A percentile compares a stretch with the other conserved stretches of the same genome.
These are phyloP conservation scores for Avena sativa DNA, from an alignment of 176 grass and related monocot genomes.

Conservation along the genomic window DNA sequence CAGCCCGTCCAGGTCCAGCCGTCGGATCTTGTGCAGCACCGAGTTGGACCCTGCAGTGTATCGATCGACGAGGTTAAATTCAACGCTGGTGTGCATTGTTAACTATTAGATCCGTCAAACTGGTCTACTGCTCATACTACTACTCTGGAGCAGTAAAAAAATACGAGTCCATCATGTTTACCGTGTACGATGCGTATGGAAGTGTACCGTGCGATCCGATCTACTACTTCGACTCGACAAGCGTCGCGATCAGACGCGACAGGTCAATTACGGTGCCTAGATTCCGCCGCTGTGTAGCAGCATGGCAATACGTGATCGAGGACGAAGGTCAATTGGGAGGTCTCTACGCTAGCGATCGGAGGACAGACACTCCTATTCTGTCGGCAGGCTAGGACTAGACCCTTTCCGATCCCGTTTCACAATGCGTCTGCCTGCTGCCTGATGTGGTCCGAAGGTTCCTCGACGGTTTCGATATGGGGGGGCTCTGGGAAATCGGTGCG, in stretches of 20 bases:
- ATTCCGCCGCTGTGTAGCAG: background rate
- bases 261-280: background rate
- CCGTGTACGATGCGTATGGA: background rate
- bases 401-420: background rate
- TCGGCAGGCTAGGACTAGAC: too few relatives aligned
- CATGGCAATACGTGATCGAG: conserved; percentile 24
- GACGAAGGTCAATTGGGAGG: background rate
- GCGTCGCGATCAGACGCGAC: conserved; percentile 37
- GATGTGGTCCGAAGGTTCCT: background rate
- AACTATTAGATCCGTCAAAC: background rate
- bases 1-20: conserved; percentile 61
- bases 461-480: background rate
- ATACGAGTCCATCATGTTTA: background rate
- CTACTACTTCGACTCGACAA: conserved; percentile 34
- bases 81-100: background rate
- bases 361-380: too few relatives aligned
- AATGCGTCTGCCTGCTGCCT: background rate
- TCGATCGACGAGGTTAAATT: conserved; percentile 1
- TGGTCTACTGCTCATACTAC: background rate
- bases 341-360: too few relatives aligned
- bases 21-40: conserved; percentile 54
- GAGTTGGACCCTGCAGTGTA: conserved; percentile 53
- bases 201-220: background rate
- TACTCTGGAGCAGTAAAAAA: background rate
- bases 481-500: background rate